These are phyloP conservation scores for Mortierella sp. DNA, from an alignment of 371 early-diverging fungal genomes.

Conservation along the genomic window DNA sequence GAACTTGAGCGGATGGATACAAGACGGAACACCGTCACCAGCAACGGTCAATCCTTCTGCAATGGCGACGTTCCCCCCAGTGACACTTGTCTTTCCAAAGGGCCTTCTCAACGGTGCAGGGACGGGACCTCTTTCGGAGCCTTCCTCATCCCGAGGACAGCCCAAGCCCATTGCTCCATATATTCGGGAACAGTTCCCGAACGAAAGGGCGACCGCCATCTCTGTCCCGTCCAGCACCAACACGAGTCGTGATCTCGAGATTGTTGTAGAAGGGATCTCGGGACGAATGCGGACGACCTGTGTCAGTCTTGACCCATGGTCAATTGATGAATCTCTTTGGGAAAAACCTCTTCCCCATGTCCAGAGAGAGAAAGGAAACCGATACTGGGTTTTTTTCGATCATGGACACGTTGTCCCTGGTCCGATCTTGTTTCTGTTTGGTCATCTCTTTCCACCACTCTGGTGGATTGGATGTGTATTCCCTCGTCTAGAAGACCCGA, in stretches of 20 bases:
- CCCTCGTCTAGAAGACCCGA: conserved; percentile 23
- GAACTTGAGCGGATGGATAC: too few species aligned
- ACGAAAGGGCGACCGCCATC: conserved; percentile 2
- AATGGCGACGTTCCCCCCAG: background rate
- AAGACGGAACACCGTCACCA: background rate
- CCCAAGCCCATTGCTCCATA: conserved; percentile 29
- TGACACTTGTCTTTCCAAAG: conserved; percentile 25
- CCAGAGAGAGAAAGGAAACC: conserved; percentile 11
- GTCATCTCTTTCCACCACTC: conserved; percentile 27
- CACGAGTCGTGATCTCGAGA: conserved; percentile 40
- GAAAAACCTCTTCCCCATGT: conserved; percentile 24
- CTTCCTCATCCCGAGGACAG: conserved; percentile 9
- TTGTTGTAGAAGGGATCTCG: conserved; percentile 29
- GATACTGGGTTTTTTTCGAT: conserved; percentile 46
- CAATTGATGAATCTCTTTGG: conserved; percentile 1
- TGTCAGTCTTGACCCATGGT: conserved; percentile 34
- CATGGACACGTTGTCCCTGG: conserved; percentile 24
- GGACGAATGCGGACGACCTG: conserved; percentile 33
- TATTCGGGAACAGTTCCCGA: conserved; percentile 32
- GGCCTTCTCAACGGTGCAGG: conserved; percentile 16
- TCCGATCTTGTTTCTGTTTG: conserved; percentile 32
- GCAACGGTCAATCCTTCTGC: background rate
- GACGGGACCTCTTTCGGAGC: background rate
- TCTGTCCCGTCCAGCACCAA: conserved; percentile 11
- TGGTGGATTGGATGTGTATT: conserved; percentile 45